These are phyloP conservation scores for Oleoguttula mirabilis DNA, from an alignment of 495 filamentous ascomycete genomes.

Conservation along the genomic window DNA sequence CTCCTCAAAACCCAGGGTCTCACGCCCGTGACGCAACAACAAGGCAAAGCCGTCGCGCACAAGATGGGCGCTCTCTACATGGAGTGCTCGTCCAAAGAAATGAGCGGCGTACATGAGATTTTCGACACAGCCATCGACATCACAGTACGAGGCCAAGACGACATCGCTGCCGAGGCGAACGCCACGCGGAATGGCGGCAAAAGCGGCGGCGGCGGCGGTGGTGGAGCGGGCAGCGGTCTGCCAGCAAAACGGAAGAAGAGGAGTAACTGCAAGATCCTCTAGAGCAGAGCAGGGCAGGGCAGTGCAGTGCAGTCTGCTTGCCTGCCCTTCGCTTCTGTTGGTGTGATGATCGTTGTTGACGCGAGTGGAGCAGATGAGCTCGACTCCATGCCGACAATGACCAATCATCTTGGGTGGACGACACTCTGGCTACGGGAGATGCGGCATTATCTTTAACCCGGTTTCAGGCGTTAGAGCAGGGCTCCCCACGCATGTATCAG, in stretches of 20 bases:
- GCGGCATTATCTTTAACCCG: slow-evolving; percentile 9
- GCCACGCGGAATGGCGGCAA: no score
- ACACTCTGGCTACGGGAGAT: slow-evolving; percentile 12
- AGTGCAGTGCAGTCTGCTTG: not conserved
- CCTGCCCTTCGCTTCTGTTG: not conserved
- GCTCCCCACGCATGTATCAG: no score
- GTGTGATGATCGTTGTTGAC: not conserved
- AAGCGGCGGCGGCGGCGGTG: slow-evolving; percentile 3
- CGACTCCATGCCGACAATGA: slow-evolving; percentile 5
- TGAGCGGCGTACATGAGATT: slow-evolving; percentile 88
- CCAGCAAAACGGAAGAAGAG: slow-evolving; percentile 49
- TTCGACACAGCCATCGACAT: slow-evolving; percentile 82
- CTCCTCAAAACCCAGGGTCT: slow-evolving; percentile 95
- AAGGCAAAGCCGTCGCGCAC: slow-evolving; percentile 73
- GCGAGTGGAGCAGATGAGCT: slow-evolving; percentile 8
- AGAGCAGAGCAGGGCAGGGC: no score
- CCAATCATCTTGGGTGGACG: slow-evolving; percentile 10
- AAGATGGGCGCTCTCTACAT: slow-evolving; percentile 93
- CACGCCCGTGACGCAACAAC: slow-evolving; percentile 82
- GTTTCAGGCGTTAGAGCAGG: slow-evolving; percentile 9
- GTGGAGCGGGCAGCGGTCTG: slow-evolving; percentile 1
- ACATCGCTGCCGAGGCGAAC: slow-evolving; percentile 39
- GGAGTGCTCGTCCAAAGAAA: slow-evolving; percentile 97
- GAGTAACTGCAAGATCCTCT: slow-evolving; percentile 60
- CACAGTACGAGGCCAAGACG: slow-evolving; percentile 53